phyloP scores from a whole-genome alignment of 2,329 filamentous ascomycete species.

The Nothophoma quercina region DNA sequence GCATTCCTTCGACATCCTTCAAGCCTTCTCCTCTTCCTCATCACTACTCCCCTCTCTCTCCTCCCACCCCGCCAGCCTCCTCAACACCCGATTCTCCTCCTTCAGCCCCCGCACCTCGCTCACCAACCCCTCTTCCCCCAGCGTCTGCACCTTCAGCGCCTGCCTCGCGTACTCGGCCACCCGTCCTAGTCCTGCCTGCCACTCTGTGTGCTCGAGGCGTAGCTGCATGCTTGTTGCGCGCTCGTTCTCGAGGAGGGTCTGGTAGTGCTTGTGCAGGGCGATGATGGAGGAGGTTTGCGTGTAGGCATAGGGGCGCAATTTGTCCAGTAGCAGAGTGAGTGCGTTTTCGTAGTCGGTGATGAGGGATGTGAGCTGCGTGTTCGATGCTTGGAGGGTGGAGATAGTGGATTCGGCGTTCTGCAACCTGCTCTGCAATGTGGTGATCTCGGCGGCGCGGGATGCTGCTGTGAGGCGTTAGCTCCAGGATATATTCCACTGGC shows the following conservation, averaged over 20 bases:
- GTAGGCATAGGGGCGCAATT: slow-evolving; percentile 43
- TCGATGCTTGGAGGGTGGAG: slow-evolving; percentile 34
- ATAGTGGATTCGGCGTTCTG: slow-evolving; percentile 37
- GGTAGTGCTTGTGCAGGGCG: slow-evolving; percentile 58
- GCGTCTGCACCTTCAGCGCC: slow-evolving; percentile 50
- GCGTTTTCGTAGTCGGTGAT: slow-evolving; percentile 54
- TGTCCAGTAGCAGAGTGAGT: slow-evolving; percentile 48
- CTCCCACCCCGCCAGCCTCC: slow-evolving; percentile 57
- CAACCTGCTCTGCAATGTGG: slow-evolving; percentile 43
- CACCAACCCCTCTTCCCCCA: slow-evolving; percentile 47
- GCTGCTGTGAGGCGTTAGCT: slow-evolving; percentile 34
- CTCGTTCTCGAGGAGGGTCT: slow-evolving; percentile 52
- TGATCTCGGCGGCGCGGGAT: slow-evolving; percentile 40
- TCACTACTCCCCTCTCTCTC: slow-evolving; percentile 52
- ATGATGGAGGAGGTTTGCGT: slow-evolving; percentile 43
- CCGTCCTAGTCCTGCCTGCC: slow-evolving; percentile 56
- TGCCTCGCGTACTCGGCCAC: slow-evolving; percentile 53
- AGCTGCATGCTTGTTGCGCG: slow-evolving; percentile 55
- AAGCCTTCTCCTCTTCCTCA: slow-evolving; percentile 36
- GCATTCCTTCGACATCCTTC: neutral
- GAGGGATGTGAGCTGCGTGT: slow-evolving; percentile 37
- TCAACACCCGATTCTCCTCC: slow-evolving; percentile 58
- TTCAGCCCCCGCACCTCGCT: slow-evolving; percentile 53
- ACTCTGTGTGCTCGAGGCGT: slow-evolving; percentile 57
- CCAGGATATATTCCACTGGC: neutral